These are phyloP conservation scores for Chlorella sp. DNA, from an alignment of 139 green algal species.

Conservation along the genomic window DNA sequence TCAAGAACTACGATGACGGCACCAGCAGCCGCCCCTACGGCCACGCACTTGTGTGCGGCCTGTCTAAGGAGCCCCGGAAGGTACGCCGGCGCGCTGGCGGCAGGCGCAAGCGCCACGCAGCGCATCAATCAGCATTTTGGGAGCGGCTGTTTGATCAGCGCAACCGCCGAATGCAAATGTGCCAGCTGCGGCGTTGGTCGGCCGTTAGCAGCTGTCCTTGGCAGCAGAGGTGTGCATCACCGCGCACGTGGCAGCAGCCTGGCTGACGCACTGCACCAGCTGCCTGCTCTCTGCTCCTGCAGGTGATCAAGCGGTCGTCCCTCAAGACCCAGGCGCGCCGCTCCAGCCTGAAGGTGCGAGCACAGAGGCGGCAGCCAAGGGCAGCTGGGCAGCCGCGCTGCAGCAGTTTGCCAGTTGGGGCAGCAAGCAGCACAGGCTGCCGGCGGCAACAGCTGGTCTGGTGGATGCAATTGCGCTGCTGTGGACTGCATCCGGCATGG, in stretches of 20 bases:
- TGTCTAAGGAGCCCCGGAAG: slow-evolving; percentile 97
- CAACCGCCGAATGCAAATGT: too few relatives aligned
- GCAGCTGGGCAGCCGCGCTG: background rate
- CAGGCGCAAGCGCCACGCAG: background rate
- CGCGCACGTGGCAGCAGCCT: too few relatives aligned
- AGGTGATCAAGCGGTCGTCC: slow-evolving; percentile 87
- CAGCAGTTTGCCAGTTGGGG: background rate
- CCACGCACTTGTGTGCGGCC: slow-evolving; percentile 92
- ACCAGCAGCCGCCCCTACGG: slow-evolving; percentile 86
- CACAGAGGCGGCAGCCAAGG: background rate
- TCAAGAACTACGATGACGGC: slow-evolving; percentile 98
- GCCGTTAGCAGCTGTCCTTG: too few relatives aligned
- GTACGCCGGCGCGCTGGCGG: slow-evolving; percentile 47
- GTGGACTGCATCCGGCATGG: too few relatives aligned
- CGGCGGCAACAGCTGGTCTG: too few relatives aligned
- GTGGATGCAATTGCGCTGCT: too few relatives aligned
- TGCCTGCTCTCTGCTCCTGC: slow-evolving; percentile 9
- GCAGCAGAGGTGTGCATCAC: background rate
- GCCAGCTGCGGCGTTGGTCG: too few relatives aligned
- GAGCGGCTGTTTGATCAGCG: too few relatives aligned
- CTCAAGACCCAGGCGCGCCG: slow-evolving; percentile 72
- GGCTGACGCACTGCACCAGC: too few relatives aligned
- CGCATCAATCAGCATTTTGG: background rate
- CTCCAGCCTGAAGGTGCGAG: slow-evolving; percentile 66
- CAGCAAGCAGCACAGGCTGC: background rate